phyloP scores from a whole-genome alignment of 305 asterid genomes.

The Euphrasia arctica region DNA sequence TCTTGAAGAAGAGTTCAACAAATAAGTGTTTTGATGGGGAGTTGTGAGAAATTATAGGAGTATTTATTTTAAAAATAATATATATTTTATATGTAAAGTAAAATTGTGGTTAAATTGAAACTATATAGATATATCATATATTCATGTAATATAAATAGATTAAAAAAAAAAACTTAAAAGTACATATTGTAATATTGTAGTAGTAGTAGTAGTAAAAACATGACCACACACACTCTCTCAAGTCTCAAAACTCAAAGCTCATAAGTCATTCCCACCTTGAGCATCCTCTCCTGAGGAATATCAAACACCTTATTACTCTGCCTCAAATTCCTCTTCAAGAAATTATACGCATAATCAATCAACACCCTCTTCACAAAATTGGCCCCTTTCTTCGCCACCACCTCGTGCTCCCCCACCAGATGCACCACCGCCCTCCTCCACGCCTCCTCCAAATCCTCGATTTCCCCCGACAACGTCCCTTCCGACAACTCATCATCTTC shows the following conservation, averaged over 20 bases:
- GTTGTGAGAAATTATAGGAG: no score
- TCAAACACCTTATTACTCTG: slow-evolving; percentile 8
- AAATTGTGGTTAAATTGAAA: no score
- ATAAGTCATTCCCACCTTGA: slow-evolving; percentile 1
- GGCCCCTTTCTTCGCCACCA: slow-evolving; percentile 7
- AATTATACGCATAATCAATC: background rate
- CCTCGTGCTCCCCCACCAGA: slow-evolving; percentile 2
- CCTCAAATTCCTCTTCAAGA: slow-evolving; percentile 8
- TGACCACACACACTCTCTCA: background rate
- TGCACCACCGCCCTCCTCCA: slow-evolving; percentile 5
- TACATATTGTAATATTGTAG: no score
- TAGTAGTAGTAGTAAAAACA: no score
- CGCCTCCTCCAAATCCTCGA: background rate
- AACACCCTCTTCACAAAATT: background rate
- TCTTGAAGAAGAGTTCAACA: no score
- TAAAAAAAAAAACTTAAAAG: no score
- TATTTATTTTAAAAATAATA: no score
- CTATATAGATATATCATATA: no score
- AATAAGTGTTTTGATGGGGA: no score
- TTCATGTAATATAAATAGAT: no score
- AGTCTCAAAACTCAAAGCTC: background rate
- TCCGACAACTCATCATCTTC: background rate
- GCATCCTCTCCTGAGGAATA: slow-evolving; percentile 7
- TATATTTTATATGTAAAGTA: no score
- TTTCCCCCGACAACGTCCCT: background rate